A percentile compares a stretch with the other conserved stretches of the same genome.
phyloP scores from a whole-genome alignment of 2,329 filamentous ascomycete genomes.

The Fusarium fujikuroi region DNA sequence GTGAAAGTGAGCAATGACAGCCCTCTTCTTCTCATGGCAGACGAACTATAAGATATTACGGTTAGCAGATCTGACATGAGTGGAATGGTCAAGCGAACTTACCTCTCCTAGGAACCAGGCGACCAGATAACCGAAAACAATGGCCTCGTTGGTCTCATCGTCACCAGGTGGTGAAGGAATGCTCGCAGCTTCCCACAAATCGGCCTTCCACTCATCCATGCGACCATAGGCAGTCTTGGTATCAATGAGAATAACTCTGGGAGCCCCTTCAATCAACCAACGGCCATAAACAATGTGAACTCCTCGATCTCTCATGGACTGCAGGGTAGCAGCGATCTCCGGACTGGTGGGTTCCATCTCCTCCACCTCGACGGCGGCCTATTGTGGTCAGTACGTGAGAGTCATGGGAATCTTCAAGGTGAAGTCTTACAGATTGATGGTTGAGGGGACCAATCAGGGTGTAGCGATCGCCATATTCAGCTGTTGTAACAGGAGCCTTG shows the following conservation, averaged over 20 bases:
- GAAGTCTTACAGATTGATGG: constrained; percentile 77
- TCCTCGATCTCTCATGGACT: constrained; percentile 91
- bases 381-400: constrained; percentile 19
- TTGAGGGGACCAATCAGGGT: constrained; percentile 95
- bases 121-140: constrained; percentile 96
- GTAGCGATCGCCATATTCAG: constrained; percentile 98
- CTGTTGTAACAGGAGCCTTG: constrained; percentile 96
- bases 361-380: constrained; percentile 98
- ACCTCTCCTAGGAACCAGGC: constrained; percentile 99
- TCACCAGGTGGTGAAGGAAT: constrained; percentile 95
- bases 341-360: constrained; percentile 85
- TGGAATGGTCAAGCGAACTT: constrained; percentile 44
- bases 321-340: constrained; percentile 83
- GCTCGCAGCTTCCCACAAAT: constrained; percentile 91
- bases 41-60: constrained; percentile 73
- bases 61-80: constrained; percentile 24
- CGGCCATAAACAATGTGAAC: constrained; percentile 91
- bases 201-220: constrained; percentile 95
- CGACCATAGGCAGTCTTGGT: constrained; percentile 92
- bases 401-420: not conserved
- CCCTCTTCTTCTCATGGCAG: constrained; percentile 88
- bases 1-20: constrained; percentile 98
- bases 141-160: constrained; percentile 95
- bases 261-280: constrained; percentile 97
- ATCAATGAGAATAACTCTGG: constrained; percentile 92